Evolutionary conservation across 352 stramenopile genomes (phyloP).

Genomic region (Blastocystis hominis): DNA sequence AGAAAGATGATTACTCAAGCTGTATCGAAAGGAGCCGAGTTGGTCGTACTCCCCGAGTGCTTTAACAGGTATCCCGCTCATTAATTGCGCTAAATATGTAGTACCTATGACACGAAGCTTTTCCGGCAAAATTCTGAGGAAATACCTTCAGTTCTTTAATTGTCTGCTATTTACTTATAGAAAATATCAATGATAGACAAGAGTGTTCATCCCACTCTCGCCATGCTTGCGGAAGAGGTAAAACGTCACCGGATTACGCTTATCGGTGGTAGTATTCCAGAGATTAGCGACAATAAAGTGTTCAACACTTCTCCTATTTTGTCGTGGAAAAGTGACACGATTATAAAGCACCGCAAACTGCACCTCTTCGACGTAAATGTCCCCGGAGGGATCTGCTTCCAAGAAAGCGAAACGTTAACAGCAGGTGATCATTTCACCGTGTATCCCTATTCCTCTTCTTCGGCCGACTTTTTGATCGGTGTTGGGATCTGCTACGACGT

Average conservation of each 20-base stretch:
- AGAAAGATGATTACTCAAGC: constrained; percentile 60
- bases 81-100: constrained; percentile 59
- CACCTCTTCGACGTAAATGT: constrained; percentile 99
- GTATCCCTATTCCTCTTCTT: constrained; percentile 63
- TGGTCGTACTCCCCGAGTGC: constrained; percentile 83
- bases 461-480: constrained; percentile 79
- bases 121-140: constrained; percentile 93
- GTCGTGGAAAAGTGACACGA: neutral
- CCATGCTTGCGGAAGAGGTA: constrained; percentile 70
- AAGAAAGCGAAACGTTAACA: constrained; percentile 95
- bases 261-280: constrained; percentile 47
- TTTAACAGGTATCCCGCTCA: constrained; percentile 73
- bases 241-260: constrained; percentile 64
- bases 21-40: constrained; percentile 70
- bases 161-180: neutral
- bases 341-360: constrained; percentile 56
- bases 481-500: constrained; percentile 99
- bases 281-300: neutral
- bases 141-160: constrained; percentile 70
- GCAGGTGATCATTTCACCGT: constrained; percentile 73
- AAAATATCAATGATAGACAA: constrained; percentile 59
- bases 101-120: constrained; percentile 85
- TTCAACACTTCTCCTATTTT: constrained; percentile 64
- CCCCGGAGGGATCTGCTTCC: constrained; percentile 93
- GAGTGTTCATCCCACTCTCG: constrained; percentile 61